Base-by-base conservation (phyloP, 2,329 filamentous ascomycete genomes). In the Incumbomyces delicatus region DNA sequence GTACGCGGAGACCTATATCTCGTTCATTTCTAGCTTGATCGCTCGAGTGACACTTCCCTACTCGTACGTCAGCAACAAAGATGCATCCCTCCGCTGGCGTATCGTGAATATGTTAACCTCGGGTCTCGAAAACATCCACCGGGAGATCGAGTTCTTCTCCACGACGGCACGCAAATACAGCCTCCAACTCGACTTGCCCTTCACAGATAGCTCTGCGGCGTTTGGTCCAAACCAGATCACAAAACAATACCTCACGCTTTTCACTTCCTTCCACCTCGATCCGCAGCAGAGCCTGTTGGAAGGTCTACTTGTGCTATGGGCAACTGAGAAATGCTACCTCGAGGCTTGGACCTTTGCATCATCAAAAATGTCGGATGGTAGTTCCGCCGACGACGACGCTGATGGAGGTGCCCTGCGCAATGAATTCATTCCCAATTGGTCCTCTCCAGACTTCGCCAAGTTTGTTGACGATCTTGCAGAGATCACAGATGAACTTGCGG, bases 271-370 rank as follows among this genome's bases (percentile, higher is more conserved):
- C 3, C 69, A 75, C 11, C 70, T 71, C 42, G 52, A 54, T 36
- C 65, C 72, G 0, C 69, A 67, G 6, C 67, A 68, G 2, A 71
- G 65, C 1, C 60, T 85, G 58, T 65, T 88, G 2, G 82, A 87
- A 60, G 82, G 80, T 5, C 70, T 86, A 51, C 74, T 86, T 2
- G 73, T 85, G n/a, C 74, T 88, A 18, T 89, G 83, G 80, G 80
- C 78, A n/a, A 87, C 81, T 1, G 85, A 90, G 64, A 77, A 71
- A 39, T 75, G 72, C 50, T 83, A 82, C 58, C 59, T 81, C 14
- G 69, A 75, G 33, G 73, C 78, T 11, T 83, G 80, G 80, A 68
- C 66, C 8, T 64, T 61, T 57, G 66, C 65, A 17, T 58, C 54
- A 3, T 48, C 38, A 2, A 53, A 50, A 32, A n/a, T 37, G 12